Conservation (phyloP, 306 rosid species). For the Corylus americana region DNA sequence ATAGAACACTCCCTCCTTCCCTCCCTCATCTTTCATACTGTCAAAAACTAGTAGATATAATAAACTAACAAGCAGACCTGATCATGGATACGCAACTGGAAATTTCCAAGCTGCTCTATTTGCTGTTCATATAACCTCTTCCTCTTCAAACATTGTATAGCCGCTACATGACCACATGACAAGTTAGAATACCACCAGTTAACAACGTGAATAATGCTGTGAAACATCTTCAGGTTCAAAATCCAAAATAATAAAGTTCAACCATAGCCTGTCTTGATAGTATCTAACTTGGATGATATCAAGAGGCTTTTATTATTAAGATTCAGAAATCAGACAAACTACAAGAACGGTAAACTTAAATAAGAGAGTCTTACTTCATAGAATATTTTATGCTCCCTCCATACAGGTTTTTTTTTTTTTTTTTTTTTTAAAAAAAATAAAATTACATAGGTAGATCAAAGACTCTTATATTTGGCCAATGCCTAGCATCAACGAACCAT, state of each 20-base stretch:
- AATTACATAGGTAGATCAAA: too few relatives aligned
- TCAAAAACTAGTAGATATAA: conserved; percentile 9
- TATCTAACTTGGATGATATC: neutral
- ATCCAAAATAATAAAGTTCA: neutral
- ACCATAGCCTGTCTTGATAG: neutral
- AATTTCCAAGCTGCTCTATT: conserved; percentile 96
- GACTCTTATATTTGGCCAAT: neutral
- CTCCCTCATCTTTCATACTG: too few relatives aligned
- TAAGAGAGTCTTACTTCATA: neutral
- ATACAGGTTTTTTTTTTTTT: neutral
- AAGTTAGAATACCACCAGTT: neutral
- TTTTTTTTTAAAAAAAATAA: too few relatives aligned
- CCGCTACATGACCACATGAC: conserved; percentile 51
- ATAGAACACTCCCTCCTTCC: neutral
- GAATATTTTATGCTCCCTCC: neutral
- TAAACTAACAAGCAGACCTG: conserved; percentile 55
- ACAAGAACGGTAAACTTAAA: neutral
- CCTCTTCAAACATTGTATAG: conserved; percentile 97
- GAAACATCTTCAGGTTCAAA: neutral
- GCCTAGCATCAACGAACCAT: neutral
- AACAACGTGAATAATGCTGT: neutral
- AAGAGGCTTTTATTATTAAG: neutral
- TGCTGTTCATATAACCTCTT: conserved; percentile 93
- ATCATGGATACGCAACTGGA: conserved; percentile 95
- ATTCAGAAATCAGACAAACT: neutral